phyloP scores from a whole-genome alignment of 306 rosid species.

The Cucurbita argyrosperma region DNA sequence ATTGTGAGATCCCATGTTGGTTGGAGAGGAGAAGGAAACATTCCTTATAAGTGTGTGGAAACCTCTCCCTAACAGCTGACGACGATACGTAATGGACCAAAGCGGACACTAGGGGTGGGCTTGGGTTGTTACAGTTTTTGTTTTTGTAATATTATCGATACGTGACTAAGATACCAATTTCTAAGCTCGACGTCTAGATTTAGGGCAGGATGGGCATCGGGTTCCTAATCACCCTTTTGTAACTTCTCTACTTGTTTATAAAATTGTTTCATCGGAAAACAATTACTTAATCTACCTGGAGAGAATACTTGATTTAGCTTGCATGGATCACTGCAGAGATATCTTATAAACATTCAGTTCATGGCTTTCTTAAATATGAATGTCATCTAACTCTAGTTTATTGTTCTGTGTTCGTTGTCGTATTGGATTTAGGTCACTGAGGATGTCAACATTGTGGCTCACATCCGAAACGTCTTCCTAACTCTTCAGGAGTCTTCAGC shows the following conservation, averaged over 20 bases:
- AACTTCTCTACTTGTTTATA: not conserved
- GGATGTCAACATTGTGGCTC: constrained; percentile 47
- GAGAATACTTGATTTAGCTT: not conserved
- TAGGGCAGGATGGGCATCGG: not conserved
- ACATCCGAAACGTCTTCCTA: constrained; percentile 47
- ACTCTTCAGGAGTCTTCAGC: constrained; percentile 37
- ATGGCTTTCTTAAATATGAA: not conserved
- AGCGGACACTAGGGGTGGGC: too few relatives aligned
- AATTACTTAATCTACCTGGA: not conserved
- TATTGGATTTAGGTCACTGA: constrained; percentile 52
- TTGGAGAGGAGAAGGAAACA: too few relatives aligned
- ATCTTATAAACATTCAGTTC: not conserved
- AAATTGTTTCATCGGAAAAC: not conserved
- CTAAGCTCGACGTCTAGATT: not conserved
- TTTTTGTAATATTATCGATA: not conserved
- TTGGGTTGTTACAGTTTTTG: not conserved
- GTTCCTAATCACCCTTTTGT: not conserved
- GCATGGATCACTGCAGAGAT: not conserved
- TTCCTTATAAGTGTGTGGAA: too few relatives aligned
- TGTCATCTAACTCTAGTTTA: not conserved
- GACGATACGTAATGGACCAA: too few relatives aligned
- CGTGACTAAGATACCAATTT: not conserved
- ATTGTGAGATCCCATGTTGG: too few relatives aligned
- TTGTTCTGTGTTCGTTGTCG: not conserved
- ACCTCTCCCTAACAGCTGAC: too few relatives aligned